Evolutionary conservation across 805 yeast genomes (phyloP).

Genomic region (Metschnikowia borealis): DNA sequence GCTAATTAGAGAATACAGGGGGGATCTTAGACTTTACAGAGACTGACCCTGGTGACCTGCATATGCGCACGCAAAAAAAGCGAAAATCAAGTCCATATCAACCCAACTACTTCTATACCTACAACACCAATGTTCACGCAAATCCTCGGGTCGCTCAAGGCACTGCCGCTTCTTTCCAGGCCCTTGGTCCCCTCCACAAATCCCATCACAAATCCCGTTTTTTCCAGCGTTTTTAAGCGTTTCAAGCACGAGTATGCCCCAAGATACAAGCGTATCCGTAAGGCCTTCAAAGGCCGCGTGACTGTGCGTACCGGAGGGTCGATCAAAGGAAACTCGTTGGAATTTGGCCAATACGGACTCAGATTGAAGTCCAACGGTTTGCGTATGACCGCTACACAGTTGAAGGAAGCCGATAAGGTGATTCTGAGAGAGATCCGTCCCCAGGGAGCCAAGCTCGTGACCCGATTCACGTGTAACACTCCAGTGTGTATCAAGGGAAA

Average conservation of each 20-base stretch:
- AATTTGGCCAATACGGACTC: conserved; percentile 80
- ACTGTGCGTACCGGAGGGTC: conserved; percentile 95
- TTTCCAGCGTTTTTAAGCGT: conserved; percentile 23
- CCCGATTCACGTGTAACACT: conserved; percentile 76
- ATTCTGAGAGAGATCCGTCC: conserved; percentile 82
- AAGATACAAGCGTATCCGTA: conserved; percentile 58
- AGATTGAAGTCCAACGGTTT: conserved; percentile 86
- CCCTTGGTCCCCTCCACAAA: background rate
- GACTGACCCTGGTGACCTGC: background rate
- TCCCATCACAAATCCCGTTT: background rate
- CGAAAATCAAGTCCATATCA: background rate
- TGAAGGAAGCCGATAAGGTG: conserved; percentile 86
- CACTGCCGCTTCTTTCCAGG: background rate
- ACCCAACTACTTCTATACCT: background rate
- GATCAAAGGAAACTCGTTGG: conserved; percentile 76
- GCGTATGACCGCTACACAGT: conserved; percentile 79
- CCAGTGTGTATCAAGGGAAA: conserved; percentile 97
- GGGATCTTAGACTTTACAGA: background rate
- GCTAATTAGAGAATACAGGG: too few species aligned
- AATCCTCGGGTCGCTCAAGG: conserved; percentile 2
- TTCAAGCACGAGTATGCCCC: conserved; percentile 76
- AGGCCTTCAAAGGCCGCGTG: conserved; percentile 91
- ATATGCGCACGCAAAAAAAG: conserved; percentile 1
- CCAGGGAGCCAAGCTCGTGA: conserved; percentile 67
- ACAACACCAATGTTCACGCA: conserved; percentile 8